Evolutionary conservation across 192 early-diverging fungal genomes (phyloP), one percentile per base, ranked within the genome.

Genomic region (Radiomyces spectabilis): DNA sequence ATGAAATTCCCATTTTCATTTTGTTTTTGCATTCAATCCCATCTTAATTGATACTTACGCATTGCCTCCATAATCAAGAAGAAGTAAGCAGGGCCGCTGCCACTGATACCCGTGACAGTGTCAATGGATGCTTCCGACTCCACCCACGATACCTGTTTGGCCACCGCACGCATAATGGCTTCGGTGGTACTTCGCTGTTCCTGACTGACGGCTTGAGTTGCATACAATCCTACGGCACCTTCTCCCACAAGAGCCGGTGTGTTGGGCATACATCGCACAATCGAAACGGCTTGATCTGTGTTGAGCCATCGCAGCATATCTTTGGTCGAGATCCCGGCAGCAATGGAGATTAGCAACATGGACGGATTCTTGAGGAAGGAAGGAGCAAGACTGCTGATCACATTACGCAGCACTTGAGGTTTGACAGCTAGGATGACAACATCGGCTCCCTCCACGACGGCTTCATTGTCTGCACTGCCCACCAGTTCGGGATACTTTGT

Each of bases 1-100:
- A 39, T 15, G 38, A 39, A 16, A 12, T 39, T 39, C 13, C 16
- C 38, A 39, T 12, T 16, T 16, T 39, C 38, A 16, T 39, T 12
- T 39, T 39, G 13, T 16, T 39, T 16, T 39, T 0, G 9, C 19
- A 9, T 15, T 43, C 24, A 9, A 0, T 5, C 18, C 5, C 7
- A 24, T 9, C 33, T 55, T 55, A 5, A 41, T 18, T 26, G 29
- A 30, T 8, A 57, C 66, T 62, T 55, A 68, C 66, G 84, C 76
- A 94, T 85, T 4, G 83, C 82, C 70, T 94, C 94, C 68, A 94
- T 79, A 50, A 97, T 73, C 57, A 93, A 67, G 74, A 97, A 97
- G 68, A 97, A 97, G 63, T 97, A 97, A 2, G 94, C 94, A 2
- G 94, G 94, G 3, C 94, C 94, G n/a, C 85, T 88, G 2, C 94